Base-by-base conservation (phyloP, 225 moss, liverwort and hornwort species). In the Marchantia paleacea region DNA sequence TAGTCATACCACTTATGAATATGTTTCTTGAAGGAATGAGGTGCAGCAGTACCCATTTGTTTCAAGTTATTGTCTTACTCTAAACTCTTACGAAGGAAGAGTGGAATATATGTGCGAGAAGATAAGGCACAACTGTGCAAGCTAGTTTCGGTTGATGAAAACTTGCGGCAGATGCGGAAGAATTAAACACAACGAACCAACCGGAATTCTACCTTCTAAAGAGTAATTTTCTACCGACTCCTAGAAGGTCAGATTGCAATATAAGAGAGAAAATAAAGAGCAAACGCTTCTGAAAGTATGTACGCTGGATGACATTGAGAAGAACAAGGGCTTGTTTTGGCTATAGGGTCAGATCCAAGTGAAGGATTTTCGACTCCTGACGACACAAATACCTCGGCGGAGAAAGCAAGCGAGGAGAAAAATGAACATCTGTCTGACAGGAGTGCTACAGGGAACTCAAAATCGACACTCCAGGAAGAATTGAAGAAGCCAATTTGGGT, bases 401-500 rank as follows among this genome's bases (percentile, higher is more conserved):
- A 76, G 29, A 19, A 74, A 26, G 19, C 10, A 49, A 72, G 22
- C 9, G 16, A 66, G 28, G 55, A 48, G 49, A 61, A 60, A 16
- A 24, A 47, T 22, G 78, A 65, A 15, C n/a, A 61, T 8, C n/a
- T 24, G 75, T 10, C 28, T 14, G 55, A 55, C 49, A 61, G 52
- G 28, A 61, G 12, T 55, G 30, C 53, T 58, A 78, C 62, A 10
- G 65, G n/a, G 4, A 13, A n/a, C 69, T 54, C 54, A 70, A 39
- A 57, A 20, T 79, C 54, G 29, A 79, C 82, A 24, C 87, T 87
- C 18, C 80, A 82, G 30, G 76, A 72, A 47, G 82, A 76, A 52
- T 83, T 95, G 89, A 84, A 77, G 82, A 89, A 86, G 79, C 89
- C 90, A 22, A 90, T 97, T n/a, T 97, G 97, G 97, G 89, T 88